A percentile compares a stretch with the other conserved stretches of the same genome.
phyloP scores from a whole-genome alignment of 805 yeast genomes.

The Naumovozyma castellii region DNA sequence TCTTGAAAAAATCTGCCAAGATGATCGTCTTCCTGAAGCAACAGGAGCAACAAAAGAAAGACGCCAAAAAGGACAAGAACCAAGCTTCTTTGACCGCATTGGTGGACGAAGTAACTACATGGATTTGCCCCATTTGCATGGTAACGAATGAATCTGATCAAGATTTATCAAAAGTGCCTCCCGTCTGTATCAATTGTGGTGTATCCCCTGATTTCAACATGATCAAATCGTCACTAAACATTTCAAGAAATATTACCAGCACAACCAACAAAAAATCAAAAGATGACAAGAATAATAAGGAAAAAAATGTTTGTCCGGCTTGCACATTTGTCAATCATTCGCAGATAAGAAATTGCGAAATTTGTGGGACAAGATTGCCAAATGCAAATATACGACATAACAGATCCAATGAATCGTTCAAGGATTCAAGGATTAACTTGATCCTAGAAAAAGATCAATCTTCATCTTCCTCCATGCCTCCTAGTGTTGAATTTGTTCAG shows the following conservation, averaged over 20 bases:
- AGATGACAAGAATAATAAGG: not conserved
- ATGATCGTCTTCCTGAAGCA: conserved; percentile 41
- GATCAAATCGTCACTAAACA: conserved; percentile 28
- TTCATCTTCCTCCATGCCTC: not conserved
- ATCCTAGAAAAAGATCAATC: conserved; percentile 27
- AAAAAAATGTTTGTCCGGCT: conserved; percentile 34
- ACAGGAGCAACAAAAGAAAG: conserved; percentile 2
- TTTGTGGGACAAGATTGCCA: conserved; percentile 62
- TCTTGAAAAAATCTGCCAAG: conserved; percentile 72
- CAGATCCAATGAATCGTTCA: conserved; percentile 18
- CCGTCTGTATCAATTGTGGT: conserved; percentile 56
- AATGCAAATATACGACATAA: conserved; percentile 4
- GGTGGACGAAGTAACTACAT: conserved; percentile 21
- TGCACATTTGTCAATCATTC: conserved; percentile 85
- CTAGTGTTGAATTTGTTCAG: conserved; percentile 36
- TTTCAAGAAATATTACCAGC: not conserved
- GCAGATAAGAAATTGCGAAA: conserved; percentile 66
- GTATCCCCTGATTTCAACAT: conserved; percentile 35
- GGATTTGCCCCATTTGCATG: conserved; percentile 85
- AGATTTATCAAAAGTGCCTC: conserved; percentile 21
- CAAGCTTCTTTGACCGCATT: not conserved
- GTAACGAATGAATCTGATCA: conserved; percentile 28
- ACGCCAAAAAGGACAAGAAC: not conserved
- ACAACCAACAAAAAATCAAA: not conserved
- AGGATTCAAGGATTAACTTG: conserved; percentile 27